Base-by-base conservation (phyloP, 2,329 filamentous ascomycete species). In the Paraphoma chrysanthemicola region DNA sequence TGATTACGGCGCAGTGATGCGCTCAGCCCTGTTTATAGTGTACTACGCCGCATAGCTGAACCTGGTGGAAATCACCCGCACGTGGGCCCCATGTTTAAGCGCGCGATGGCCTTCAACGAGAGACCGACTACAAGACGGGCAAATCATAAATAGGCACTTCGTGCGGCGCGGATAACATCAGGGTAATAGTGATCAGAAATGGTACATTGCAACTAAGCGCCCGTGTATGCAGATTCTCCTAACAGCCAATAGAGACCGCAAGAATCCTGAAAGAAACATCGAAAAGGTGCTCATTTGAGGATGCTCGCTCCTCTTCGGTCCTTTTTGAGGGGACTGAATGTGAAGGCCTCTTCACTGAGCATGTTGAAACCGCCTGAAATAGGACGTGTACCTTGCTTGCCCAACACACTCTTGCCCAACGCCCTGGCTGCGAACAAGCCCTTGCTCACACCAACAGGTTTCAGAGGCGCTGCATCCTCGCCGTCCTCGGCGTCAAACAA, bases 401-500 rank as follows among this genome's bases (percentile, higher is more conserved):
- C 69, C 36, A 76, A 44, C 2, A 70, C 62, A 44, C 61, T 71
- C 67, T 74, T 77, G 9, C 72, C 70, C 53, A 77, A 41, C n/a
- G 74, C 74, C 53, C 76, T 63, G 3, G 71, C 72, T 16, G 74
- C 75, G 52, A 78, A 77, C 5, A 79, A 52, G 0, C 76, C 74
- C 46, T 74, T 76, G 14, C 73, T 71, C 18, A 68, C 63, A 10
- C 59, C 67, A 6, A 71, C 70, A 11, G 75, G 70, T 53, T 76
- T 77, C n/a, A 62, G 53, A 11, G 70, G 67, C 45, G 62, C 49
- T 12, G 45, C 70, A 28, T 69, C 72, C n/a, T 77, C 75, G 23
- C 63, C 68, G 12, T 71, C 75, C 8, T 67, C 67, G 14, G 59
- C 55, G 56, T 90, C 88, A 65, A 94, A 92, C 6, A 95, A 72